Evolutionary conservation across 2,329 filamentous ascomycete genomes (phyloP).

Genomic region (Paecilomyces sp.): DNA sequence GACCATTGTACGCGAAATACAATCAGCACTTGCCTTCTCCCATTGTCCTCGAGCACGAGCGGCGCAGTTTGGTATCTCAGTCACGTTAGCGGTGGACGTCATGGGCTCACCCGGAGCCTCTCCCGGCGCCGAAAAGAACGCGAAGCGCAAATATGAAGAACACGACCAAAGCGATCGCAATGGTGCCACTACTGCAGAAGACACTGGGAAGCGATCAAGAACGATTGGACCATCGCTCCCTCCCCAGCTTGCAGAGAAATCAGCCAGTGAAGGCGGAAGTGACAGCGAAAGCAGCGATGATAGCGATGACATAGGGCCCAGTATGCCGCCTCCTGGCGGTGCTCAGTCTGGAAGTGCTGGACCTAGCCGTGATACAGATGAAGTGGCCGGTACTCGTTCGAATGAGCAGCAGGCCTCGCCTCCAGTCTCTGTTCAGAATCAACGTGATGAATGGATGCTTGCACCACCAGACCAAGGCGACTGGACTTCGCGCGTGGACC

Average conservation of each 20-base stretch:
- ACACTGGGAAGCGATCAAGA: not conserved
- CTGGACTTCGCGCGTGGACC: slow-evolving; percentile 60
- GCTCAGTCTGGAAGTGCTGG: not conserved
- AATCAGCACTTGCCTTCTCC: not conserved
- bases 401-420: slow-evolving; percentile 4
- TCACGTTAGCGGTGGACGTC: not conserved
- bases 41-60: not conserved
- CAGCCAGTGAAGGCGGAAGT: slow-evolving; percentile 10
- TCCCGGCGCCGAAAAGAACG: not conserved
- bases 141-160: not conserved
- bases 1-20: not conserved
- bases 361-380: not conserved
- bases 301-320: slow-evolving; percentile 27
- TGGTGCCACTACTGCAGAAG: not conserved
- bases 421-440: slow-evolving; percentile 39
- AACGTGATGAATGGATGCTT: slow-evolving; percentile 81
- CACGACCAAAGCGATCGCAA: not conserved
- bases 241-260: not conserved
- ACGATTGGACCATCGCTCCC: not conserved
- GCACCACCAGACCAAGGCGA: slow-evolving; percentile 52
- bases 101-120: not conserved
- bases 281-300: slow-evolving; percentile 21
- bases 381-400: not conserved
- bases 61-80: not conserved
- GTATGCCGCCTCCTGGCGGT: slow-evolving; percentile 14